Percentiles rank a stretch among this genome's conserved stretches.
phyloP scores from a whole-genome alignment of 2,329 filamentous ascomycete genomes.

The Cladorrhinum sp. region DNA sequence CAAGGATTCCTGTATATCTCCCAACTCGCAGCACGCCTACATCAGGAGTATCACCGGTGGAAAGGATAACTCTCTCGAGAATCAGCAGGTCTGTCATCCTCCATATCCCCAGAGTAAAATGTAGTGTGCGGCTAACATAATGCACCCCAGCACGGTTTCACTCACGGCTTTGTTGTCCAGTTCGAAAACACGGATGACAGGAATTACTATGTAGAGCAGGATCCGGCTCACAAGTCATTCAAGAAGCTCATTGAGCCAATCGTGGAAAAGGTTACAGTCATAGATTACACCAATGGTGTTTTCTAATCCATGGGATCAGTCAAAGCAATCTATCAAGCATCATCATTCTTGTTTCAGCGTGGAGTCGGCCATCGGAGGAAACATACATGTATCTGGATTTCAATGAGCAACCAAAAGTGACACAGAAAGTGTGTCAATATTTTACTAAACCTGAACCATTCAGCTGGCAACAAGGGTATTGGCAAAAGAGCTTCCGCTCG shows the following conservation, averaged over 20 bases:
- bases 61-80: constrained; percentile 60
- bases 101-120: background rate
- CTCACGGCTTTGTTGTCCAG: constrained; percentile 42
- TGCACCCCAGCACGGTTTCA: constrained; percentile 37
- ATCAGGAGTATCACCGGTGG: constrained; percentile 58
- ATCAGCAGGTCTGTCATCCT: constrained; percentile 49
- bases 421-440: no score
- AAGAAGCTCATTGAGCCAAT: constrained; percentile 32
- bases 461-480: no score
- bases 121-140: background rate
- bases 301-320: background rate
- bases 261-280: constrained; percentile 38
- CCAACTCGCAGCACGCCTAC: constrained; percentile 56
- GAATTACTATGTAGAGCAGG: constrained; percentile 41
- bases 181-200: constrained; percentile 40
- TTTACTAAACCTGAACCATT: no score
- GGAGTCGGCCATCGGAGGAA: no score
- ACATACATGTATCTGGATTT: no score
- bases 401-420: no score
- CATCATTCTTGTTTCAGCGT: no score
- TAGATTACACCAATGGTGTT: constrained; percentile 34
- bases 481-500: no score
- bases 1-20: constrained; percentile 57
- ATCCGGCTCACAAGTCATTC: constrained; percentile 39
- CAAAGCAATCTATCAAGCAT: background rate